Percentiles rank a stretch among this genome's conserved stretches.
phyloP scores from a whole-genome alignment of 805 yeast species.

The Kazachstania africana region DNA sequence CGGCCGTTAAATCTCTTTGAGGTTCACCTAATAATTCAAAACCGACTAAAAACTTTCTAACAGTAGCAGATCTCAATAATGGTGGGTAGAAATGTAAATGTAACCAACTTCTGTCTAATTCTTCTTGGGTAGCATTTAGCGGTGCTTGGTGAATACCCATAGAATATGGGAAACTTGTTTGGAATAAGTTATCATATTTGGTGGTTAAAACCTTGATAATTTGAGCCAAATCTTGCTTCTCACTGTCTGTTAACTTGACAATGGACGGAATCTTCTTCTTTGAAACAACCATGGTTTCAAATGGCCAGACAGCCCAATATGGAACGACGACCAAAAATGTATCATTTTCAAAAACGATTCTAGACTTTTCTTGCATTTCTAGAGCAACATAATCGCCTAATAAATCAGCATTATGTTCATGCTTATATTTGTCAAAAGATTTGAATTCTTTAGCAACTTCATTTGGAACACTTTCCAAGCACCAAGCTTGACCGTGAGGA shows the following conservation, averaged over 20 bases:
- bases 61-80: constrained; percentile 60
- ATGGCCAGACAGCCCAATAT: constrained; percentile 79
- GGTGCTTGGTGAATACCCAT: constrained; percentile 79
- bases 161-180: constrained; percentile 63
- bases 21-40: constrained; percentile 59
- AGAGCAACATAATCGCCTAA: constrained; percentile 51
- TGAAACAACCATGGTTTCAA: constrained; percentile 56
- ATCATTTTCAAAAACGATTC: constrained; percentile 50
- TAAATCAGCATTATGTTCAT: constrained; percentile 35
- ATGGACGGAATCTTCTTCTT: constrained; percentile 42
- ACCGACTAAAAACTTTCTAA: constrained; percentile 65
- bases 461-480: constrained; percentile 50
- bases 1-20: constrained; percentile 33
- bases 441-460: constrained; percentile 51
- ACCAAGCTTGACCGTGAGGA: constrained; percentile 80
- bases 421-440: constrained; percentile 37
- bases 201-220: constrained; percentile 42
- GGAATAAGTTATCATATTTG: constrained; percentile 59
- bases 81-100: constrained; percentile 78
- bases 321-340: constrained; percentile 61
- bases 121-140: constrained; percentile 33
- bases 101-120: constrained; percentile 39
- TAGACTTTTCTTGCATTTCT: constrained; percentile 38
- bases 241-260: constrained; percentile 33
- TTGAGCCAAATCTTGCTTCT: constrained; percentile 44